phyloP scores from a whole-genome alignment of 768 basidiomycete genomes.

The Leccinellum luteum region DNA sequence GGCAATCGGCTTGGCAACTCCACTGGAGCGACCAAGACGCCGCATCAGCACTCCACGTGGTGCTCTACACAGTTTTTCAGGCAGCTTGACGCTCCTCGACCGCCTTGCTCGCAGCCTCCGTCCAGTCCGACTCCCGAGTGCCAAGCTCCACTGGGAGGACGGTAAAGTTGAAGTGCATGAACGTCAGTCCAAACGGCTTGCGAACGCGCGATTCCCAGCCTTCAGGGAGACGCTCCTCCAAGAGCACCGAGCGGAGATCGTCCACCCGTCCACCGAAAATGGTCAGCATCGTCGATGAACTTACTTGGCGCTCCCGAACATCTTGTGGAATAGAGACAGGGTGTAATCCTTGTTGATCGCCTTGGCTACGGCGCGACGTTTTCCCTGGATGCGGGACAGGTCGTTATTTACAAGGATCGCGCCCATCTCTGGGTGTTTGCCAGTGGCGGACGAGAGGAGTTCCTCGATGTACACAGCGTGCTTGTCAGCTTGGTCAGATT shows the following conservation, averaged over 20 bases:
- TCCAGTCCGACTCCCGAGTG: constrained; percentile 23
- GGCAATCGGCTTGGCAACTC: not conserved
- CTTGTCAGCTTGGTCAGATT: constrained; percentile 51
- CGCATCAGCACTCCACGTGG: not conserved
- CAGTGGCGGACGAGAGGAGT: constrained; percentile 57
- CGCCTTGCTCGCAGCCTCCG: not conserved
- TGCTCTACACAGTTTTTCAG: not conserved
- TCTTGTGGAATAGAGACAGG: constrained; percentile 48
- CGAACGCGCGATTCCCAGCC: constrained; percentile 67
- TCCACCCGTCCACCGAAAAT: constrained; percentile 65
- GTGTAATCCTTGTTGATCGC: constrained; percentile 58
- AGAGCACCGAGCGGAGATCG: constrained; percentile 53
- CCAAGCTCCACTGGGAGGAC: constrained; percentile 25
- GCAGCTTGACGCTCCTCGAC: not conserved
- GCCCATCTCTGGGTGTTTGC: constrained; percentile 49
- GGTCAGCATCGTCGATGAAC: constrained; percentile 62
- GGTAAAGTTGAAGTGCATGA: constrained; percentile 50
- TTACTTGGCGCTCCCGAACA: constrained; percentile 71
- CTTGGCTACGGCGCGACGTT: constrained; percentile 60
- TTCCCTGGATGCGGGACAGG: constrained; percentile 53
- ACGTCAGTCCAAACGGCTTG: constrained; percentile 56
- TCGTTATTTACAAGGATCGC: constrained; percentile 54
- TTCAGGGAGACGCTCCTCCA: constrained; percentile 67
- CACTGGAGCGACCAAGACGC: not conserved
- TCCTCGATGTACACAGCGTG: constrained; percentile 53